Base-by-base conservation (phyloP, 2,329 filamentous ascomycete species). In the Cordyceps cateniannulata region DNA sequence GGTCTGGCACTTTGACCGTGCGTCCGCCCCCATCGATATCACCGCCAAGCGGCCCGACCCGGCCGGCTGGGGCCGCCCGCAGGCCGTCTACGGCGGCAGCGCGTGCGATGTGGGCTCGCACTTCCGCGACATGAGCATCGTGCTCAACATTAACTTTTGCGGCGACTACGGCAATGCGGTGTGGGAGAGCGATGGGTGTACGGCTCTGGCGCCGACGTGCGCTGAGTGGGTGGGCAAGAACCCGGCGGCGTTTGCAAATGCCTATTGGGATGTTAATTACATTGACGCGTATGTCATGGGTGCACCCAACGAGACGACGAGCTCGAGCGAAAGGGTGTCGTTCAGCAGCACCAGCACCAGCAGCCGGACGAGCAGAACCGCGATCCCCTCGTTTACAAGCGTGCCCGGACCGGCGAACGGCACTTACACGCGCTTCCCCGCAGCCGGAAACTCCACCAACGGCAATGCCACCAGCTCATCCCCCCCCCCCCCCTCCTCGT, bases 1-100 rank as follows among this genome's bases (percentile, higher is more conserved):
- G 60, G 79, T 95, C 64, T 96, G 87, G 85, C 89, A 90, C 76
- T 96, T 92, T 72, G 77, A 85, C 1, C 83, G 88, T n/a, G 75
- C 73, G 32, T 70, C 72, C 9, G 82, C 93, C 45, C 91, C 91
- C 0, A 68, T 72, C 0, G 87, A 95, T 68, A 86, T 93, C 54
- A 71, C 74, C 5, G 72, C 73, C 35, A 83, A 76, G 59, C 76
- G 67, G 6, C 91, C 90, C 0, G 75, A 88, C 45, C 89, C 90
- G 0, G 71, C 73, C 0, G 73, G 69, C 18, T 96, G 91, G 91
- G 88, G 86, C 0, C 75, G 77, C 1, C 90, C 91, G 0, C 73
- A 84, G 8, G 90, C 88, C 1, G 73, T 83, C 6, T 96, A 93
- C 20, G 89, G 89, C 1, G 81, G 79, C 2, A 67, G 71, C 16